Evolutionary conservation across 2,329 filamentous ascomycete species (phyloP).

Genomic region (Fusarium sp.): DNA sequence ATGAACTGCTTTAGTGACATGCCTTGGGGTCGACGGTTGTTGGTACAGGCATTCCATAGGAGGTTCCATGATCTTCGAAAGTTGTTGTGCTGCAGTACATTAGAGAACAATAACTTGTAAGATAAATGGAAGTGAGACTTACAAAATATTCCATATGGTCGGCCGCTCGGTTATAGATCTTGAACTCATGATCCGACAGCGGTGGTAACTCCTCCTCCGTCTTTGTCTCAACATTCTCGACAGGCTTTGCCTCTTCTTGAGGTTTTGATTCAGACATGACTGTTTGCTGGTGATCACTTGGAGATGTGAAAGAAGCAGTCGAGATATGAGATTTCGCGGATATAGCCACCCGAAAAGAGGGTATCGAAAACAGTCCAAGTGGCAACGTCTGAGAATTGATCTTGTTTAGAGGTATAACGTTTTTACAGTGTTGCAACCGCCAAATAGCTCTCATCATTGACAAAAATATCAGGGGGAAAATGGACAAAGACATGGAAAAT

Average conservation of each 20-base stretch:
- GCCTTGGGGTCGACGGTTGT: conserved; percentile 65
- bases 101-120: neutral
- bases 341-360: neutral
- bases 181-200: conserved; percentile 73
- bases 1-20: conserved; percentile 78
- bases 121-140: conserved; percentile 39
- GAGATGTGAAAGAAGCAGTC: neutral
- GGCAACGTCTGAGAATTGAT: neutral
- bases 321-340: neutral
- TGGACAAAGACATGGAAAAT: neutral
- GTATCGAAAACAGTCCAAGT: neutral
- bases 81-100: conserved; percentile 70
- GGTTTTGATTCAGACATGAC: conserved; percentile 30
- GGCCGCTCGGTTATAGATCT: conserved; percentile 75
- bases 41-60: conserved; percentile 72
- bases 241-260: conserved; percentile 9
- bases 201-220: conserved; percentile 60
- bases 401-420: neutral
- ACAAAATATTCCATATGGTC: conserved; percentile 80
- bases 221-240: conserved; percentile 8
- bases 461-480: neutral
- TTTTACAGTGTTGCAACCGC: conserved; percentile 1
- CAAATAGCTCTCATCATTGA: conserved; percentile 29
- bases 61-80: conserved; percentile 80
- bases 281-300: conserved; percentile 2